These are phyloP conservation scores for Candida pseudofarinosa DNA, from an alignment of 805 yeast species.

Conservation along the genomic window DNA sequence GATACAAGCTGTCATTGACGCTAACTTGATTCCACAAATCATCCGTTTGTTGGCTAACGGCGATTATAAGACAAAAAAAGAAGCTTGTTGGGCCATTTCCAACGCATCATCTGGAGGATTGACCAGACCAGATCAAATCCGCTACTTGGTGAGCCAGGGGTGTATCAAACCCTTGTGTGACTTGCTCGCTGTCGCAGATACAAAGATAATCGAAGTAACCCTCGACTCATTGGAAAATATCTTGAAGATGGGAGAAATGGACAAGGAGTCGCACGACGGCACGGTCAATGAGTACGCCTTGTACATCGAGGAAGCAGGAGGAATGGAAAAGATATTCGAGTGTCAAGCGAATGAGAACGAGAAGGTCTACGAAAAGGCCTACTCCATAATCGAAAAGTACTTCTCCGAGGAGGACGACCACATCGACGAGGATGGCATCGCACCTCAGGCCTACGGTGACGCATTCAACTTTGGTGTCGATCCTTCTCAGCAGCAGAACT, in stretches of 20 bases:
- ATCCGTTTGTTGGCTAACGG: constrained; percentile 75
- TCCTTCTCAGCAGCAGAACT: constrained; percentile 52
- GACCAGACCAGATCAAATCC: constrained; percentile 85
- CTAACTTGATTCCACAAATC: constrained; percentile 88
- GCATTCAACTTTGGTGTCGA: constrained; percentile 84
- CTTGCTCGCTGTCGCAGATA: constrained; percentile 80
- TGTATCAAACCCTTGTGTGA: constrained; percentile 97
- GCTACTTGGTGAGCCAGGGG: constrained; percentile 90
- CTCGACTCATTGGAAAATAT: constrained; percentile 94
- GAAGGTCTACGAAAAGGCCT: constrained; percentile 88
- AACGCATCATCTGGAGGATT: constrained; percentile 97
- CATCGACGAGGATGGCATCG: constrained; percentile 63
- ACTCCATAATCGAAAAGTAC: constrained; percentile 82
- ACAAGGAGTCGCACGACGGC: constrained; percentile 70
- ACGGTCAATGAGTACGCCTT: constrained; percentile 82
- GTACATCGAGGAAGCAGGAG: constrained; percentile 96
- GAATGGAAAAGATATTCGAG: constrained; percentile 91
- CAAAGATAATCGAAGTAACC: constrained; percentile 89
- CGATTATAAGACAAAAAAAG: constrained; percentile 94
- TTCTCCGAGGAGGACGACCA: constrained; percentile 77
- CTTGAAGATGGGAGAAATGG: constrained; percentile 89
- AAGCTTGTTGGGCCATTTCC: constrained; percentile 99
- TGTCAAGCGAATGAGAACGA: constrained; percentile 91
- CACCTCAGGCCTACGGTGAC: constrained; percentile 74
- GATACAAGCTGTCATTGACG: constrained; percentile 94